phyloP scores from a whole-genome alignment of 768 basidiomycete species.

The Amanita polypyramis region DNA sequence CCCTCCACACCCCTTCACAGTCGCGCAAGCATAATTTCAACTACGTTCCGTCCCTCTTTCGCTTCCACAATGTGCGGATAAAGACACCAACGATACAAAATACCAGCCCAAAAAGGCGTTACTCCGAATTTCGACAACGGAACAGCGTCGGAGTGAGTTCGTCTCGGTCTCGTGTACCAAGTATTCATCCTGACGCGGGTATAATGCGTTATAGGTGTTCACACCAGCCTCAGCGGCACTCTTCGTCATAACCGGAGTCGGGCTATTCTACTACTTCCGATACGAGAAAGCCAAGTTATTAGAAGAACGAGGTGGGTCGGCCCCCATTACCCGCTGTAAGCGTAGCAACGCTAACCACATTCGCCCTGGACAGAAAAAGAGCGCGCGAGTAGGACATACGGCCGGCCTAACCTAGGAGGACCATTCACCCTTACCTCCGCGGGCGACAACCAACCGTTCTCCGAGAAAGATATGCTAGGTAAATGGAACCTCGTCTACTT shows the following conservation, averaged over 20 bases:
- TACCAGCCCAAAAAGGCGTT: constrained; percentile 4
- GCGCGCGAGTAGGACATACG: constrained; percentile 59
- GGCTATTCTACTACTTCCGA: constrained; percentile 81
- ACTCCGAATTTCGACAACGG: constrained; percentile 21
- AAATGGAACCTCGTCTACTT: constrained; percentile 94
- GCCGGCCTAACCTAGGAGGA: constrained; percentile 84
- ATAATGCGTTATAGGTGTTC: constrained; percentile 56
- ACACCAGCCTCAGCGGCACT: constrained; percentile 76
- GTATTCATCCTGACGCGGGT: background rate
- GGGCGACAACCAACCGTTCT: constrained; percentile 60
- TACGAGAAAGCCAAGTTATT: constrained; percentile 73
- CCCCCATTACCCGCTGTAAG: background rate
- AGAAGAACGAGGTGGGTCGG: constrained; percentile 60
- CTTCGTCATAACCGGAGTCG: constrained; percentile 76
- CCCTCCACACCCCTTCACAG: no score
- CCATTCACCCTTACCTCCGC: constrained; percentile 65
- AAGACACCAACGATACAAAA: background rate
- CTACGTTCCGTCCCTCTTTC: no score
- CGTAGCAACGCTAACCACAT: constrained; percentile 1
- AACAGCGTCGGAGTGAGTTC: constrained; percentile 24
- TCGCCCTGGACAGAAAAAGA: constrained; percentile 50
- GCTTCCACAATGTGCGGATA: background rate
- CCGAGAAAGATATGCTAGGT: constrained; percentile 75
- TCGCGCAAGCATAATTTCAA: no score
- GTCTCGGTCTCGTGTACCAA: background rate